phyloP scores from a whole-genome alignment of 352 stramenopile species.

The Phytophthora chlamydospora region DNA sequence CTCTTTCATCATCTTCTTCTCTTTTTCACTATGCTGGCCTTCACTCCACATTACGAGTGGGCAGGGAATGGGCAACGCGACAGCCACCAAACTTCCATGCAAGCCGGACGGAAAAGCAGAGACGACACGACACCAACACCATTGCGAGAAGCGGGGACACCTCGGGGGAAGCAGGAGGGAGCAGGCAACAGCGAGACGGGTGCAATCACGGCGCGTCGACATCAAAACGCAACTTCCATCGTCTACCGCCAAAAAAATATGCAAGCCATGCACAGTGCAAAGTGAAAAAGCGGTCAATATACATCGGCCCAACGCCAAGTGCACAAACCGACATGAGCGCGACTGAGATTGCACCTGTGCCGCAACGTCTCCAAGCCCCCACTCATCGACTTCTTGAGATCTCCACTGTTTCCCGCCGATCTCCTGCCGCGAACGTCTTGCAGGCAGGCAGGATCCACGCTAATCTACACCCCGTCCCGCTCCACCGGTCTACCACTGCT shows the following conservation, averaged over 20 bases:
- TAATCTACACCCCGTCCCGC: conserved; percentile 27
- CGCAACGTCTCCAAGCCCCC: conserved; percentile 6
- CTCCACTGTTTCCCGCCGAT: conserved; percentile 19
- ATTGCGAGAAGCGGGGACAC: conserved; percentile 18
- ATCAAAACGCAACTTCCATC: conserved; percentile 43
- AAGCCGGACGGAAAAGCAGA: conserved; percentile 25
- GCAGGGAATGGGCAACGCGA: conserved; percentile 21
- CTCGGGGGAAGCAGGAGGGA: conserved; percentile 3
- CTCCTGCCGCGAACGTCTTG: conserved; percentile 7
- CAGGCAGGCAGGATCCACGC: conserved; percentile 16
- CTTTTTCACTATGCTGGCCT: conserved; percentile 14
- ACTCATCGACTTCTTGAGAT: conserved; percentile 1
- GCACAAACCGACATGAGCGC: conserved; percentile 19
- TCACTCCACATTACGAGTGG: conserved; percentile 10
- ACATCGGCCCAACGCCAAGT: conserved; percentile 30
- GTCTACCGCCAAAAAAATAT: conserved; percentile 36
- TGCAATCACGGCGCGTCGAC: conserved; percentile 25
- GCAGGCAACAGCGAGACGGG: conserved; percentile 16
- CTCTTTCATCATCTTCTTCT: conserved; percentile 21
- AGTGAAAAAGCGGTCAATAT: conserved; percentile 37
- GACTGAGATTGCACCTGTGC: conserved; percentile 17
- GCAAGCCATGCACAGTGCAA: conserved; percentile 34
- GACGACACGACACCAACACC: conserved; percentile 30
- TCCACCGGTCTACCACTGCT: conserved; percentile 67
- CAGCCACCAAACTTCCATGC: conserved; percentile 28